Conservation (phyloP, 768 basidiomycete genomes). For the Mycena indigotica region DNA sequence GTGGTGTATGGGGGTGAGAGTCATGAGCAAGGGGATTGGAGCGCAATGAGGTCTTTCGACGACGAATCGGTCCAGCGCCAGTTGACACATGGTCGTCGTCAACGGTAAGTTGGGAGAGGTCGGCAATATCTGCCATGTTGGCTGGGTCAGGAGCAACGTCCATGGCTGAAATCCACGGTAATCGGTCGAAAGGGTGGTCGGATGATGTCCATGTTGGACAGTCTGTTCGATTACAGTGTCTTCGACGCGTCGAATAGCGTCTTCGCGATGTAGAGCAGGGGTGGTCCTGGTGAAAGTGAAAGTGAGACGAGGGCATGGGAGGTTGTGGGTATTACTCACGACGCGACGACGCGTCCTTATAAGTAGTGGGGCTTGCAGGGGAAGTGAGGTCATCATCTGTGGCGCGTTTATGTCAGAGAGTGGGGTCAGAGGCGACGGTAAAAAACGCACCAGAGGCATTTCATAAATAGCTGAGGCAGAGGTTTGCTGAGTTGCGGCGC, state of each 20-base stretch:
- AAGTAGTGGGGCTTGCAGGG: slow-evolving; percentile 26
- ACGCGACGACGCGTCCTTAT: slow-evolving; percentile 21
- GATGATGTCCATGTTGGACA: slow-evolving; percentile 18
- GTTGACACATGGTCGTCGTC: slow-evolving; percentile 28
- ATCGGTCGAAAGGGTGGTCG: slow-evolving; percentile 52
- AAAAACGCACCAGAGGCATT: slow-evolving; percentile 13
- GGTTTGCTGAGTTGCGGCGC: slow-evolving; percentile 29
- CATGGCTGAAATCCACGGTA: slow-evolving; percentile 69
- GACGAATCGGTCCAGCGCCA: slow-evolving; percentile 58
- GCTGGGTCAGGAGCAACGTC: slow-evolving; percentile 46
- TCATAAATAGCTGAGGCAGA: slow-evolving; percentile 27
- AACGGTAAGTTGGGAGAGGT: slow-evolving; percentile 58
- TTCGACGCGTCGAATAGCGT: slow-evolving; percentile 38
- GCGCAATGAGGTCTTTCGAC: slow-evolving; percentile 56
- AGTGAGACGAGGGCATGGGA: no score
- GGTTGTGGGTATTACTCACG: slow-evolving; percentile 9
- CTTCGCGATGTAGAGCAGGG: slow-evolving; percentile 41
- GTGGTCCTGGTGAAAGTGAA: no score
- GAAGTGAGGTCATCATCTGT: slow-evolving; percentile 19
- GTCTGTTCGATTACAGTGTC: slow-evolving; percentile 44
- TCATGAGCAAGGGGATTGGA: slow-evolving; percentile 45
- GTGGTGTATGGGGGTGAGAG: slow-evolving; percentile 32
- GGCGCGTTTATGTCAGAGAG: slow-evolving; percentile 3
- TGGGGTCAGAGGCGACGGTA: background rate
- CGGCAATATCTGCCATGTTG: slow-evolving; percentile 59